Evolutionary conservation across 345 rosid genomes (phyloP).

Genomic region (Populus simonii): DNA sequence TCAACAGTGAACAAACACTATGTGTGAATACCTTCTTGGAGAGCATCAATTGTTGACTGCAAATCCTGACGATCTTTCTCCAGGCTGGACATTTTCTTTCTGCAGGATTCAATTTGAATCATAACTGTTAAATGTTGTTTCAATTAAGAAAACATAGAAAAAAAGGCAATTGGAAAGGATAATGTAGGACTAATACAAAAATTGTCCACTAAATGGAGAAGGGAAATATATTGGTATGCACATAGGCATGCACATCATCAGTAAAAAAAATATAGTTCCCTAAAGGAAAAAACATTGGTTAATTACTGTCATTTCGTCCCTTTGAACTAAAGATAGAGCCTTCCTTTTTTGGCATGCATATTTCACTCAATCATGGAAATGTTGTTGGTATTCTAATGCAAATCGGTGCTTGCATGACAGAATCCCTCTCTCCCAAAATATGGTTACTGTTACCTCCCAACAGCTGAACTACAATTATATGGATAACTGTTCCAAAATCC

Average conservation of each 20-base stretch:
- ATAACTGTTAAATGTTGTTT: neutral
- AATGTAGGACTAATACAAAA: neutral
- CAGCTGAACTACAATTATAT: neutral
- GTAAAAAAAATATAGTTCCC: neutral
- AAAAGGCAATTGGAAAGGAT: slow-evolving; percentile 7
- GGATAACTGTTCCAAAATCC: neutral
- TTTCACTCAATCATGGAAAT: neutral
- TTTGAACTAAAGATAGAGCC: neutral
- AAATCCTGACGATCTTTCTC: slow-evolving; percentile 92
- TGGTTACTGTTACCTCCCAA: neutral
- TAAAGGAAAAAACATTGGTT: neutral
- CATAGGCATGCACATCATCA: neutral
- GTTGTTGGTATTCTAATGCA: neutral
- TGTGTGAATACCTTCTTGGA: slow-evolving; percentile 72
- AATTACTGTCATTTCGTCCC: neutral
- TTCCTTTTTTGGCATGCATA: neutral
- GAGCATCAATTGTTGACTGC: slow-evolving; percentile 76
- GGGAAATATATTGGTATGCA: neutral
- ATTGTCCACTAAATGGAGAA: neutral
- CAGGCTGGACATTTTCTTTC: slow-evolving; percentile 79
- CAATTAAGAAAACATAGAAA: neutral
- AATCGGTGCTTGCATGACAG: neutral
- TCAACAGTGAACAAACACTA: neutral
- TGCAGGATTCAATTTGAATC: slow-evolving; percentile 23
- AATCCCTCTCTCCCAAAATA: neutral